Conservation (phyloP, 2,329 filamentous ascomycete genomes). For the Biscogniauxia mediterranea region DNA sequence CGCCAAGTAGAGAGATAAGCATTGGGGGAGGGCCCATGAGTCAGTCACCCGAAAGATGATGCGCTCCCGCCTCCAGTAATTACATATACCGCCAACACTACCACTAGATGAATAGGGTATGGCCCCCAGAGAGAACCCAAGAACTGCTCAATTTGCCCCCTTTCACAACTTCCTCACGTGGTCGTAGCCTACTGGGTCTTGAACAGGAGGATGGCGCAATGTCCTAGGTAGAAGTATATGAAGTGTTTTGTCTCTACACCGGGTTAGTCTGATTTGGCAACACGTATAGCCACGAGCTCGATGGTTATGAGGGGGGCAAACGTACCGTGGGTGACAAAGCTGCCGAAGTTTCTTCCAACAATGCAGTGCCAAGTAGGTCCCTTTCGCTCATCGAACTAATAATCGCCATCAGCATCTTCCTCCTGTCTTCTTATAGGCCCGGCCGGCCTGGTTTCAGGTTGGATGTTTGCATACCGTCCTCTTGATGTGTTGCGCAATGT, state of each 20-base stretch:
- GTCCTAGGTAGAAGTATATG: constrained; percentile 99
- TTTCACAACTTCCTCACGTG: neutral
- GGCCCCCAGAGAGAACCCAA: neutral
- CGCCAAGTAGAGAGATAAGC: no score
- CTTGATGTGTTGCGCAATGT: constrained; percentile 37
- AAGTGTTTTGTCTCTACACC: constrained; percentile 94
- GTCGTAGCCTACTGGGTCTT: constrained; percentile 79
- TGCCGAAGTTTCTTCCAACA: constrained; percentile 96
- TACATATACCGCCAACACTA: neutral
- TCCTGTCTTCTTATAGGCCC: constrained; percentile 53
- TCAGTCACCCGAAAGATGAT: neutral
- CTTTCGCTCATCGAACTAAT: constrained; percentile 91
- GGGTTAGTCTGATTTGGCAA: constrained; percentile 2
- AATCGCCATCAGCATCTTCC: constrained; percentile 46
- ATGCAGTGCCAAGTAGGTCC: constrained; percentile 99
- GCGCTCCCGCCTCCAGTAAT: neutral
- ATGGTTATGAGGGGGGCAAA: neutral
- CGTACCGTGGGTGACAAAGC: constrained; percentile 96
- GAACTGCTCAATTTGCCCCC: neutral
- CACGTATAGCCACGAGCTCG: constrained; percentile 8
- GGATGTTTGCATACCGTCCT: constrained; percentile 28
- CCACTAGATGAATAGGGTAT: neutral
- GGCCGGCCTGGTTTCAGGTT: constrained; percentile 63
- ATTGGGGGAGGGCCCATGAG: no score
- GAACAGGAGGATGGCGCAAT: constrained; percentile 97